Evolutionary conservation across 257 asterid genomes (phyloP), one percentile per base, ranked within the genome.

Genomic region (Scutellaria minor): DNA sequence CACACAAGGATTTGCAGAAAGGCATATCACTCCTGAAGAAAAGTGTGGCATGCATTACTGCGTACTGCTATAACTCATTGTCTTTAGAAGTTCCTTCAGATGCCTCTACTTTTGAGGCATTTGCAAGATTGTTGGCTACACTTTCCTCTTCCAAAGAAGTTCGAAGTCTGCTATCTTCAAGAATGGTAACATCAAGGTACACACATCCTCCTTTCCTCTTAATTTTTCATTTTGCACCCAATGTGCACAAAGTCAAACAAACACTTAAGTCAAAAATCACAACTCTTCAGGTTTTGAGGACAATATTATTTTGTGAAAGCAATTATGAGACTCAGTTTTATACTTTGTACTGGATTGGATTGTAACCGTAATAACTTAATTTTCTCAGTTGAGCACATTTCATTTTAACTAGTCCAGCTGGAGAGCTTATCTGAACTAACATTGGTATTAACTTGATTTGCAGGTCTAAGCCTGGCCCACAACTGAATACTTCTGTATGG

Each of bases 11-110:
- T 83, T 82, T 95, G 88, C 98, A 92, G 87, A 95, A 95, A 89
- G 99, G 98, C 82, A 90, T 95, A 70, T 91, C 98, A 54, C 99
- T 95, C 83, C 96, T 95, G 61, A 95, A 95, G 92, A 92, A 90
- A 82, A 95, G 97, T 56, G 99, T 95, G 75, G 96, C 98, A 52
- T 92, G 99, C 85, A 74, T 86, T 65, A 90, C 98, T 63, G 93
- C 98, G 9, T 90, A 86, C 83, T 90, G 96, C 84, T 90, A 88
- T 68, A 88, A 85, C 83, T 80, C 87, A 47, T 68, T 92, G 73
- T 80, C 85, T 56, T 76, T 90, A 79, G 96, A 95, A 63, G 91
- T 95, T 75, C 99, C 98, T 39, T 53, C 83, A 0, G 99, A 92
- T 53, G 89, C 91, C 74, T 88, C 97, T 52, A 95, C 98, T 8